Percentiles rank a stretch among this genome's conserved stretches.
Evolutionary conservation across 768 basidiomycete genomes (phyloP).

Genomic region (Mycena indigotica): DNA sequence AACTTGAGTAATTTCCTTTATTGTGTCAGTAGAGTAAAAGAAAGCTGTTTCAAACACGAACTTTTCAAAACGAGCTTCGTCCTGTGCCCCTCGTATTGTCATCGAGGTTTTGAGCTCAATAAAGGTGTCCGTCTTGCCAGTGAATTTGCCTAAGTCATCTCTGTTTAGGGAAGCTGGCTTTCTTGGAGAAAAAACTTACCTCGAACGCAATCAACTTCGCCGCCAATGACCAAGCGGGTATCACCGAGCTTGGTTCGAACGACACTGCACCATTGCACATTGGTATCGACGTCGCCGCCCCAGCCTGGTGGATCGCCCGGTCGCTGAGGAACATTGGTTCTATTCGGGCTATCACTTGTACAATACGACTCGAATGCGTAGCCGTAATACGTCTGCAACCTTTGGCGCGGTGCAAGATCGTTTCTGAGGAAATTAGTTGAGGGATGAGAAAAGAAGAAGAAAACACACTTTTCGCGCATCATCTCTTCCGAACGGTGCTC

Average conservation of each 20-base stretch:
- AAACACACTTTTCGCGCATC: slow-evolving; percentile 64
- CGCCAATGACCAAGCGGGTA: slow-evolving; percentile 75
- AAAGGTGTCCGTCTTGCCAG: slow-evolving; percentile 64
- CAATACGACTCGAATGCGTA: slow-evolving; percentile 91
- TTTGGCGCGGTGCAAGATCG: slow-evolving; percentile 63
- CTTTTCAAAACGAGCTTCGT: slow-evolving; percentile 81
- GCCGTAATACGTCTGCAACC: slow-evolving; percentile 74
- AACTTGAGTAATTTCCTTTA: slow-evolving; percentile 86
- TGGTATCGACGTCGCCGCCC: slow-evolving; percentile 84
- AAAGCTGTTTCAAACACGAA: slow-evolving; percentile 34
- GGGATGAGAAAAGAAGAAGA: background rate
- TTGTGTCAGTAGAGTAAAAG: slow-evolving; percentile 9
- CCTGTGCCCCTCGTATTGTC: slow-evolving; percentile 60
- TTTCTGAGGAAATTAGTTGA: slow-evolving; percentile 47
- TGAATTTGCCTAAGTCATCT: slow-evolving; percentile 52
- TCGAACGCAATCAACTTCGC: slow-evolving; percentile 89
- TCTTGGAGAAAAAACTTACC: slow-evolving; percentile 43
- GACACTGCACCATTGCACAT: slow-evolving; percentile 88
- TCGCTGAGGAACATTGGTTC: slow-evolving; percentile 23
- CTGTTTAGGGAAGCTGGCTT: slow-evolving; percentile 14
- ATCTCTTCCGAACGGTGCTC: slow-evolving; percentile 65
- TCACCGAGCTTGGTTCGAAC: slow-evolving; percentile 83
- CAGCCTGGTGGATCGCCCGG: slow-evolving; percentile 53
- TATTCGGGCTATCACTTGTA: slow-evolving; percentile 51
- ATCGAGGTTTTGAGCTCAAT: slow-evolving; percentile 90